Base-by-base conservation (phyloP, 176 grass and related monocot species). In the Tuctoria greenei region DNA sequence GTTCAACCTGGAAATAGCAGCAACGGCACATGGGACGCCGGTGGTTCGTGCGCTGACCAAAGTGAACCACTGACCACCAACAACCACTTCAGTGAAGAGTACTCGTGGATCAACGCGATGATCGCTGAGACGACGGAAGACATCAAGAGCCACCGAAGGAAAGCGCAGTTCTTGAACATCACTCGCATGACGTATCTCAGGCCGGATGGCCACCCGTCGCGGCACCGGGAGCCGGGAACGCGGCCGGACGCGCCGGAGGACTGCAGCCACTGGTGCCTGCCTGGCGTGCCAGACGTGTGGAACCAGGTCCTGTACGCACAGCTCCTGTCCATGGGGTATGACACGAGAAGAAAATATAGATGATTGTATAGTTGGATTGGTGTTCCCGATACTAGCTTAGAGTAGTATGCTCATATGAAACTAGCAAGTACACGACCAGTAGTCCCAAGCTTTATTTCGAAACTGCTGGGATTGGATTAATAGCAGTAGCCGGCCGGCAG, bases 231-330 rank as follows among this genome's bases (percentile, higher is more conserved):
- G 66, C 65, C 72, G 0, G 84, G 84, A 18, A 81, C 84, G 39
- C 72, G 58, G 27, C 54, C 16, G 12, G 78, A 57, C 3, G 84
- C 84, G 7, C 84, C 84, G 1, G 84, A 97, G 67, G 93, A 97
- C 63, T 97, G 93, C 75, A 97, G 93, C 46, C 93, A 93, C 67
- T 89, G 93, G 93, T 97, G 90, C 57, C 84, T 97, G 9, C 93
- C 93, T 27, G 93, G 93, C 17, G 83, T 97, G 59, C 93, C 93
- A 4, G 93, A 97, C 74, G 34, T 83, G 7, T 93, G 90, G 93
- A 93, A 97, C 54, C 78, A 91, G 63, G 16, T 82, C 66, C 49
- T 86, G n/a, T 86, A 82, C 1, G 84, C 66, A 2, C 58, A 77
- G 1, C 84, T 86, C n/a, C 4, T 82, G 47, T 77, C 78, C 4